Conservation (phyloP, 1,284 basidiomycete genomes). For the Apiotrichum sp. region DNA sequence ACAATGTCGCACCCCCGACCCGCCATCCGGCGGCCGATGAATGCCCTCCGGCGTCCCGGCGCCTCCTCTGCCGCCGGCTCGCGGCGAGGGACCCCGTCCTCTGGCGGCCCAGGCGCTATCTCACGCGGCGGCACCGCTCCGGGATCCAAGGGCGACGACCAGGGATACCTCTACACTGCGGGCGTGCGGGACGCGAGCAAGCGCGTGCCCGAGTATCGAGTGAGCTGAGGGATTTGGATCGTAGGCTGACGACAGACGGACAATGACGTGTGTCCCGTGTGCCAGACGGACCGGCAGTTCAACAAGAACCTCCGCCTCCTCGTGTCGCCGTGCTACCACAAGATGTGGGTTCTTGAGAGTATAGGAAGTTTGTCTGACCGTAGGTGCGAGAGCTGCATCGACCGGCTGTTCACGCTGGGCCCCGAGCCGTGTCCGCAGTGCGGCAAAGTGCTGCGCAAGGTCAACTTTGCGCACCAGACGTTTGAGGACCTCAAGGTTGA, state of each 20-base stretch:
- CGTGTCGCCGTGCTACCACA: slow-evolving; percentile 96
- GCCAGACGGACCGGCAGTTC: slow-evolving; percentile 92
- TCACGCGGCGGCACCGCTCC: slow-evolving; percentile 4
- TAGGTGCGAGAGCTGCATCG: slow-evolving; percentile 97
- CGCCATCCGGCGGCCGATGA: slow-evolving; percentile 1
- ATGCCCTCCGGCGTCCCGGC: slow-evolving; percentile 8
- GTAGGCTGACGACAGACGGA: slow-evolving; percentile 57
- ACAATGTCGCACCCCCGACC: neutral
- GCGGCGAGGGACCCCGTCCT: slow-evolving; percentile 1
- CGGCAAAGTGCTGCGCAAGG: slow-evolving; percentile 78
- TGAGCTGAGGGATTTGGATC: slow-evolving; percentile 3
- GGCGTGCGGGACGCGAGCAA: slow-evolving; percentile 42
- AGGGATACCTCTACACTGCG: slow-evolving; percentile 40
- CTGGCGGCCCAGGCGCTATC: slow-evolving; percentile 5
- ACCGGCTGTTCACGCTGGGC: slow-evolving; percentile 89
- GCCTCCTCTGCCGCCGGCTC: neutral
- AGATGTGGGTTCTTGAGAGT: slow-evolving; percentile 59
- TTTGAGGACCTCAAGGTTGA: slow-evolving; percentile 96
- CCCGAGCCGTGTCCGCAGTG: slow-evolving; percentile 96
- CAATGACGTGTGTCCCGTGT: slow-evolving; percentile 93
- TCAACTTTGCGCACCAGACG: slow-evolving; percentile 91
- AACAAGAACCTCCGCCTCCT: slow-evolving; percentile 90
- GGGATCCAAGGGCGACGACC: slow-evolving; percentile 20
- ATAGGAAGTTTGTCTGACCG: neutral
- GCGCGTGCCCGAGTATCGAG: slow-evolving; percentile 38